Base-by-base conservation (phyloP, 2,329 filamentous ascomycete genomes). In the Colletotrichum sp. region DNA sequence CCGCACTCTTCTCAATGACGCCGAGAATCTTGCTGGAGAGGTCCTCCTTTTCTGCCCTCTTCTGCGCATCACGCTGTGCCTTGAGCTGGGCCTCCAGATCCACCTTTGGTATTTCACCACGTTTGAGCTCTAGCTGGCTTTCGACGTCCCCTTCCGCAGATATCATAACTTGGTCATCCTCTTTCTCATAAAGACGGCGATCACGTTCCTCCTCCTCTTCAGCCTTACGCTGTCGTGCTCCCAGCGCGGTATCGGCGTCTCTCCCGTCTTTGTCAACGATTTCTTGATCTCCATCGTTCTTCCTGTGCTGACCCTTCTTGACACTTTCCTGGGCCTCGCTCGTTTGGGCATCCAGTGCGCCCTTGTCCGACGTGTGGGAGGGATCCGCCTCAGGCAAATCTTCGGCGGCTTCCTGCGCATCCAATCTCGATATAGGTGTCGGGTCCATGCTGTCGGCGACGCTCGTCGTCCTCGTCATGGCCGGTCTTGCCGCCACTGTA, bases 11-110 rank as follows among this genome's bases (percentile, higher is more conserved):
- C 68, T 85, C 84, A 22, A 88, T 83, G n/a, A 89, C 83, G 30
- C 82, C 84, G n/a, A 84, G 85, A 2, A 89, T 82, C 64, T 85
- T 86, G 9, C 83, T 84, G 5, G 86, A 83, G 68, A 89, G 83
- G 63, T 82, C 86, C 59, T 85, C 82, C 7, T 85, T 86, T 65
- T 87, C 86, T 7, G 83, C 83, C 15, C 79, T 82, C 60, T 82
- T 83, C 78, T 48, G 77, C 76, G 71, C 69, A 19, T 79, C 78
- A 57, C 73, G 59, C 13, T 59, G 61, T 8, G 60, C 68, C 30
- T 70, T 71, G 32, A 59, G 52, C 22, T 77, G 44, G 19, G 81
- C 77, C 34, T 82, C 79, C 34, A 63, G 72, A 28, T 78, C 68
- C 11, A 79, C 75, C 39, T 77, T 76, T 32, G 60, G 39, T 6